These are phyloP conservation scores for Amylocarpus encephaloides DNA, from an alignment of 2,329 filamentous ascomycete species.

Conservation along the genomic window DNA sequence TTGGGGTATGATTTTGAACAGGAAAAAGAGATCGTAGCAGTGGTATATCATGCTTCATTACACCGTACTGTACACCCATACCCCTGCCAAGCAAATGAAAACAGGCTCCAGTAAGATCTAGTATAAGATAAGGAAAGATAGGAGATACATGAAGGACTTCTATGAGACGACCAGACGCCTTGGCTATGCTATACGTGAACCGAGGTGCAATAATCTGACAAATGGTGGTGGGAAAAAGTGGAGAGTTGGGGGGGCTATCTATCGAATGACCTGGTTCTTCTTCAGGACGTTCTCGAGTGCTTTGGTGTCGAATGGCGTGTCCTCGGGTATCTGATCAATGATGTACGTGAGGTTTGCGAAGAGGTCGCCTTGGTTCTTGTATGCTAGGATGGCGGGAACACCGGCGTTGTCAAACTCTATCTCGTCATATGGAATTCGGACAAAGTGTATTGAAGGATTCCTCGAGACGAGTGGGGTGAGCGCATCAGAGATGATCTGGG, in stretches of 20 bases:
- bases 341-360: constrained; percentile 86
- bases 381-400: constrained; percentile 82
- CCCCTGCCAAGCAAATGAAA: too few species aligned
- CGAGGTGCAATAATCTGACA: too few species aligned
- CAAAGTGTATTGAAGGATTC: constrained; percentile 70
- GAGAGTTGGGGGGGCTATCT: neutral
- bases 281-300: constrained; percentile 47
- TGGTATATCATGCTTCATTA: too few species aligned
- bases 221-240: neutral
- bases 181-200: too few species aligned
- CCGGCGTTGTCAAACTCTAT: constrained; percentile 90
- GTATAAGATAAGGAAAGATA: too few species aligned
- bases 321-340: constrained; percentile 74
- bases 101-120: too few species aligned
- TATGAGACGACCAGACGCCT: too few species aligned
- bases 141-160: too few species aligned
- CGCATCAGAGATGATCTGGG: constrained; percentile 70
- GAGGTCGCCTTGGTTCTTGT: constrained; percentile 79
- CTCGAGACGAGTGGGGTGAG: constrained; percentile 67
- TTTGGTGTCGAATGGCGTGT: constrained; percentile 51
- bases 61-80: too few species aligned
- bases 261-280: constrained; percentile 41
- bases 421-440: constrained; percentile 85
- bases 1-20: too few species aligned
- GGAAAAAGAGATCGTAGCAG: too few species aligned